Percentiles rank a stretch among this genome's conserved stretches.
These are phyloP conservation scores for Trichoderma gracile DNA, from an alignment of 2,329 filamentous ascomycete genomes.

Conservation along the genomic window DNA sequence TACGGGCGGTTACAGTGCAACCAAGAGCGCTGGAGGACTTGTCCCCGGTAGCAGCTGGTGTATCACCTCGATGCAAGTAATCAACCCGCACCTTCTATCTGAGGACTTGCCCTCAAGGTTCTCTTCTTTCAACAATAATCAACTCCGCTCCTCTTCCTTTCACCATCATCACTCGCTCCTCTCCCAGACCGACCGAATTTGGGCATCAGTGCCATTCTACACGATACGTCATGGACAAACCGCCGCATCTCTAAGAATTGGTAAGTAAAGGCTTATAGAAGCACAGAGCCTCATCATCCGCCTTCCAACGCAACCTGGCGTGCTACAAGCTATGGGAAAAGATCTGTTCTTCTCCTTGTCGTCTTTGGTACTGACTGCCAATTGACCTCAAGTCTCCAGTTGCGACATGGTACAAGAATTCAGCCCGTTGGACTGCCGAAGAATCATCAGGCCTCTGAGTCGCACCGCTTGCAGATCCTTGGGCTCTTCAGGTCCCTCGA, in stretches of 20 bases:
- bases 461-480: conserved; percentile 8
- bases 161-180: neutral
- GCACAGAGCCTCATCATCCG: neutral
- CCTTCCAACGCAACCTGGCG: neutral
- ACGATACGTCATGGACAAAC: neutral
- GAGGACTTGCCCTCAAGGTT: too few species aligned
- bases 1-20: neutral
- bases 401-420: neutral
- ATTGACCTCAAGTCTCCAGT: neutral
- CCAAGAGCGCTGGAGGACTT: neutral
- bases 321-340: neutral
- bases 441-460: neutral
- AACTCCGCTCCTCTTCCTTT: neutral
- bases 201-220: neutral
- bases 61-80: too few species aligned
- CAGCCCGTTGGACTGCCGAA: neutral
- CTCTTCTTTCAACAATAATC: too few species aligned
- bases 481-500: neutral
- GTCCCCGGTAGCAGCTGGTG: too few species aligned
- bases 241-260: neutral
- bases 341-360: neutral
- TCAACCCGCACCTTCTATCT: too few species aligned
- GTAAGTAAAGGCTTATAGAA: neutral
- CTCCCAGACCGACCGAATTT: neutral
- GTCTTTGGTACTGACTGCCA: neutral